phyloP scores from a whole-genome alignment of 1,284 basidiomycete species.

The Earliella scabrosa region DNA sequence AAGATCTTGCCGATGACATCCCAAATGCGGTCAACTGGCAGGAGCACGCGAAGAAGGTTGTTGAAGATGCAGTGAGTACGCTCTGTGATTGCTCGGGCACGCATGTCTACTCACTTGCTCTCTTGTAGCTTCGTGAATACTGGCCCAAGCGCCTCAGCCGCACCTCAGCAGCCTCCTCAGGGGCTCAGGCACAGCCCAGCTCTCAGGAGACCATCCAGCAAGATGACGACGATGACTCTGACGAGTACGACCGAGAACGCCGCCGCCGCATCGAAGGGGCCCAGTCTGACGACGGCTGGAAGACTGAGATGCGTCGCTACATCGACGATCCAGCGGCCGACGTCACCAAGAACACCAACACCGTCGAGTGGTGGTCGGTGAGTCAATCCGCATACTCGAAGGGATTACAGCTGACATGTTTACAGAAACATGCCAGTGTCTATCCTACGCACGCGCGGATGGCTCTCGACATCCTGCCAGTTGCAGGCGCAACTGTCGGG shows the following conservation, averaged over 20 bases:
- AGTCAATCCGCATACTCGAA: neutral
- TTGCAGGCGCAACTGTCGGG: neutral
- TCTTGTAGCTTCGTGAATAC: neutral
- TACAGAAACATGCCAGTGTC: neutral
- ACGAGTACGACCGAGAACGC: neutral
- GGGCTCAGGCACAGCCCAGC: no score
- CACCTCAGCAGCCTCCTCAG: no score
- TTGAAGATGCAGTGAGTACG: conserved; percentile 15
- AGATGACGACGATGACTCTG: neutral
- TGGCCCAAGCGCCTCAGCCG: neutral
- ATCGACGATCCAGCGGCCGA: neutral
- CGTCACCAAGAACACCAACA: conserved; percentile 7
- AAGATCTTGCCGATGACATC: conserved; percentile 3
- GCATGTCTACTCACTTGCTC: no score
- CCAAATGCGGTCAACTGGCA: conserved; percentile 25
- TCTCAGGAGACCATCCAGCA: no score
- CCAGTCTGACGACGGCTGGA: neutral
- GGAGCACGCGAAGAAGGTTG: conserved; percentile 19
- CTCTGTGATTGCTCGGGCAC: no score
- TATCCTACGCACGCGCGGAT: conserved; percentile 2
- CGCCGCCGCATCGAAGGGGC: neutral
- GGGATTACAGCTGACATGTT: neutral
- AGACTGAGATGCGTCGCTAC: conserved; percentile 5
- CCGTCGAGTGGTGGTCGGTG: conserved; percentile 12
- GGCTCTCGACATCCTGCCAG: conserved; percentile 1